Evolutionary conservation across 345 rosid species (phyloP), one percentile per base, ranked within the genome.

Genomic region (Sonneratia caseolaris): DNA sequence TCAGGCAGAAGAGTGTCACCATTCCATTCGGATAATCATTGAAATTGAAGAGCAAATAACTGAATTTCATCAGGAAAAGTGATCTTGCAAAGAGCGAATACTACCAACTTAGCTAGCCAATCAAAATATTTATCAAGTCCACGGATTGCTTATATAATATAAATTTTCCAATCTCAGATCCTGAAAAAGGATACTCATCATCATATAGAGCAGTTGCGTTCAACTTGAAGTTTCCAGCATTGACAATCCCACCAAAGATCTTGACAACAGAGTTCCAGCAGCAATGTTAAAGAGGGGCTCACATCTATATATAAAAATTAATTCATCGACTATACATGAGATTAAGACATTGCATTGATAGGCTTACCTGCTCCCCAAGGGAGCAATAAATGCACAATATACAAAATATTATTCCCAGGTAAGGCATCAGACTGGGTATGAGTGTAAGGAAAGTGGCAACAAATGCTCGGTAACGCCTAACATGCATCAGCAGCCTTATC

Each of bases 21-120:
- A 95, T 95, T 68, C 99, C 99, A 79, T 89, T 95, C 68, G 99
- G 98, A 78, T 89, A 95, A 81, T 95, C 99, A 75, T 95, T 95
- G 77, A 95, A 92, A 80, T 95, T 95, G 81, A 95, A 83, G 62
- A 92, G 88, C 55, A 87, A 70, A 77, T 92, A 95, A 82, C 98
- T 92, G 76, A 77, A 38, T 12, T 69, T 70, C 43, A 91, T 90
- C 79, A 89, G 82, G 88, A 82, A 76, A 83, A 81, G 36, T 12
- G 48, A 64, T 69, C 67, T 15, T 22, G 55, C 11, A 47, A 47
- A 47, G 51, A 8, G 7, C 15, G 51, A 47, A 13, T 47, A 47
- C 51, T 47, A 10, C 14, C 13, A 8, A 13, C 51, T 47, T 13
- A 13, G 51, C 15, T 0, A 47, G 51, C 51, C 64, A 22, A 13